Base-by-base conservation (phyloP, 192 early-diverging fungal genomes). In the Chytriomyces sp. region DNA sequence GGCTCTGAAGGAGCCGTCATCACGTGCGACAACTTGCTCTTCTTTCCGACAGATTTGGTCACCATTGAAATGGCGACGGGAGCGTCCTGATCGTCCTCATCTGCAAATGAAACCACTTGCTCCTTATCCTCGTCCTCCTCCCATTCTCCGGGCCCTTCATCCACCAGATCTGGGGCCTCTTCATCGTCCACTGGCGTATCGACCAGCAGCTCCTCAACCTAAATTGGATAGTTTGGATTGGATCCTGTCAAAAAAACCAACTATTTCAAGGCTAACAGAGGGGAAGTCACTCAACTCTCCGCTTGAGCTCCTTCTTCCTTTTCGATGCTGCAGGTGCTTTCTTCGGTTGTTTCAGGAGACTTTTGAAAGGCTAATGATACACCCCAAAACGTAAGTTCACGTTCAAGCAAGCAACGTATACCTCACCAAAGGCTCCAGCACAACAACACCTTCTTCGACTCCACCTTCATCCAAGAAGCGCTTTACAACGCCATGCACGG, bases 401-500 rank as follows among this genome's bases (percentile, higher is more conserved):
- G 44, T 49, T n/a, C 14, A 49, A 49, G 10, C 36, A 37, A 25
- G 39, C 12, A 37, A 38, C 6, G 6, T 44, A 39, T 26, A 60
- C 7, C 28, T 34, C 39, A 39, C 32, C 59, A 74, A 62, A 40
- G 72, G 54, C 25, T 38, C 41, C 53, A 49, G 31, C 32, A 64
- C 59, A 10, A 49, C 58, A 66, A 53, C 60, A 40, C 56, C 56
- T 52, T 56, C 62, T 37, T 57, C 41, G 34, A 41, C 44, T 12
- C 59, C 72, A 39, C 65, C 40, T 39, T 68, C 67, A 1, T 56
- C 55, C 4, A 55, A 68, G 33, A 68, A 68, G 17, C 49, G 65
- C 3, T 44, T 10, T 30, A n/a, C 17, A 33, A 68, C 36, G 5
- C 17, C 14, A 25, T 55, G 33, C 5, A 68, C 10, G 14, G 52